Evolutionary conservation across 2,329 filamentous ascomycete species (phyloP).

Genomic region (Byssochlamys sp.): DNA sequence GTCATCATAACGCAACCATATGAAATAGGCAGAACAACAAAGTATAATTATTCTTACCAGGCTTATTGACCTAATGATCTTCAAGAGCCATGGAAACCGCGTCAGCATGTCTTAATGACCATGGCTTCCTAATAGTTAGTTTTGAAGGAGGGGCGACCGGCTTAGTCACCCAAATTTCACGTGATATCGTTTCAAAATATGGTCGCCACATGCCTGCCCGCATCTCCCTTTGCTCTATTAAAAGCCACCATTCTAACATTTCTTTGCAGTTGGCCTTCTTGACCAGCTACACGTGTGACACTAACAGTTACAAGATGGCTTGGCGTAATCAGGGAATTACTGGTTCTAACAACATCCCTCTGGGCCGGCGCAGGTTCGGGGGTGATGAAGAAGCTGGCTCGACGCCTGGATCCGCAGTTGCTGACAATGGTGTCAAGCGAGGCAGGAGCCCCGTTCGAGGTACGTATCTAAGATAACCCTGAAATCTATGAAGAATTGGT

Average conservation of each 20-base stretch:
- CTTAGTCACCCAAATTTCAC: not conserved
- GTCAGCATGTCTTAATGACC: not conserved
- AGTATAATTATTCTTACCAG: not conserved
- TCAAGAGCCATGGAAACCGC: not conserved
- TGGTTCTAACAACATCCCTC: conserved; percentile 93
- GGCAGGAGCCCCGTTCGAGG: conserved; percentile 83
- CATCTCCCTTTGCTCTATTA: not conserved
- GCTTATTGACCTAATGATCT: not conserved
- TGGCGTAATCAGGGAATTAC: conserved; percentile 74
- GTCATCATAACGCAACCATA: not conserved
- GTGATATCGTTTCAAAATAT: not conserved
- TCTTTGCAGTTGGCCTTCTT: not conserved
- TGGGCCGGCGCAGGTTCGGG: conserved; percentile 74
- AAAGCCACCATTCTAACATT: not conserved
- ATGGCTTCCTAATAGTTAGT: not conserved
- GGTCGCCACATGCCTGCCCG: not conserved
- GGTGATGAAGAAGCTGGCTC: conserved; percentile 49
- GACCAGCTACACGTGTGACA: not conserved
- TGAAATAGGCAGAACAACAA: not conserved
- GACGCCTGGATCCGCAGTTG: conserved; percentile 38
- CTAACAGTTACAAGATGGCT: conserved; percentile 39
- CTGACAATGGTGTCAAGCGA: conserved; percentile 58
- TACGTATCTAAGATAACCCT: conserved; percentile 32
- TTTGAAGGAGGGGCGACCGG: not conserved
- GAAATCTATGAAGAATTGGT: conserved; percentile 5